Evolutionary conservation across 441 rosid genomes (phyloP), one percentile per base, ranked within the genome.

Genomic region (Rhodomyrtus psidioides): DNA sequence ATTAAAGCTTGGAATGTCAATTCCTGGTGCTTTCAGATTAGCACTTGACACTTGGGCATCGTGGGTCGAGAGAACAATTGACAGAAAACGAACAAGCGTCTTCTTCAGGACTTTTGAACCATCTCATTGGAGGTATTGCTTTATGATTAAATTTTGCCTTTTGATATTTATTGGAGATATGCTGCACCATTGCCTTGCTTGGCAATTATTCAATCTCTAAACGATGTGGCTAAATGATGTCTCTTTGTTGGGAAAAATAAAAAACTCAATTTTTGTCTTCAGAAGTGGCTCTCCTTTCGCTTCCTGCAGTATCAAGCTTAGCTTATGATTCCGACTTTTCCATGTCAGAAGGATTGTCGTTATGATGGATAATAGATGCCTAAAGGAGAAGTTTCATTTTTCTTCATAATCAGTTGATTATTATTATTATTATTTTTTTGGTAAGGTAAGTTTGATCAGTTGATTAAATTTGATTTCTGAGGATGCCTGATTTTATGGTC

Each of bases 71-170:
- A 91, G 84, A 19, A 85, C 57, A 24, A 88, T 95, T 26, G 89
- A 95, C 85, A 89, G 88, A 54, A 92, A 89, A 83, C 94, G 88
- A 89, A 94, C 98, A 0, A 91, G 85, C 2, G 92, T 95, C 62
- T 88, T 95, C 90, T 91, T 96, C 85, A 96, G 98, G 81, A 94
- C 98, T 34, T 95, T 95, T 84, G 98, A 96, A 90, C 92, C 98
- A 88, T 93, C 97, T 23, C 98, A 96, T 83, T 96, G 98, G 98
- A 89, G 95, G 98, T 96, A 87, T 51, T 82, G 53, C 84, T 86
- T 65, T 9, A 87, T 24, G 19, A 42, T 46, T 44, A n/a, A 54
- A 16, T 53, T 12, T 60, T 26, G 7, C 58, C 17, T 30, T 62
- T 13, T 75, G 15, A 70, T 39, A 21, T 70, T 26, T 6, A 39